These are phyloP conservation scores for Dillenia suffruticosa DNA, from an alignment of 164 flowering plant genomes.

Conservation along the genomic window DNA sequence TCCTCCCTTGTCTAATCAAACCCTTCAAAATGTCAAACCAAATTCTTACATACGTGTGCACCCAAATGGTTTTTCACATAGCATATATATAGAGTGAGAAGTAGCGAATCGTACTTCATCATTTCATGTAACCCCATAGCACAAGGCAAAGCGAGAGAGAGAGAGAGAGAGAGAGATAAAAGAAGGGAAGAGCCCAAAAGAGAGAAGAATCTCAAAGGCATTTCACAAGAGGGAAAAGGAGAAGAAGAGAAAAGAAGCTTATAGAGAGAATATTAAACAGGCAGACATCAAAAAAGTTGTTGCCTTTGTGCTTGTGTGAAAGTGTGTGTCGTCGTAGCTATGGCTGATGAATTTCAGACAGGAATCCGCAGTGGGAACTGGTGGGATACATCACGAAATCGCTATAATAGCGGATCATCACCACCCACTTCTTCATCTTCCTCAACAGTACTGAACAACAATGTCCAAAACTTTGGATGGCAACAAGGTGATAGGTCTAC, in stretches of 20 bases:
- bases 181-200: neutral
- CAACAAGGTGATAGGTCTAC: conserved; percentile 15
- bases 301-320: too few relatives aligned
- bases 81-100: neutral
- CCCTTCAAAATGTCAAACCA: conserved; percentile 26
- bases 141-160: too few relatives aligned
- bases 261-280: too few relatives aligned
- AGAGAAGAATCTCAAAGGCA: neutral
- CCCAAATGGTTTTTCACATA: too few relatives aligned
- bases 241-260: too few relatives aligned
- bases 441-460: conserved; percentile 19
- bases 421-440: conserved; percentile 7
- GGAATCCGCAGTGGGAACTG: conserved; percentile 37
- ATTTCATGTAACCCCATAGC: too few relatives aligned
- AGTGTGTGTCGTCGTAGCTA: conserved; percentile 8
- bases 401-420: conserved; percentile 26
- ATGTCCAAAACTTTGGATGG: conserved; percentile 28
- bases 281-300: too few relatives aligned
- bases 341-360: conserved; percentile 44
- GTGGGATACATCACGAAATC: conserved; percentile 46
- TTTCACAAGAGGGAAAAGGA: neutral
- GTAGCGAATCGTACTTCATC: conserved; percentile 6
- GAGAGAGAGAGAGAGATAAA: too few relatives aligned
- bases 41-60: too few relatives aligned
- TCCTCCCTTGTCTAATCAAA: conserved; percentile 15